Evolutionary conservation across 257 asterid species (phyloP).

Genomic region (Salvia splendens): DNA sequence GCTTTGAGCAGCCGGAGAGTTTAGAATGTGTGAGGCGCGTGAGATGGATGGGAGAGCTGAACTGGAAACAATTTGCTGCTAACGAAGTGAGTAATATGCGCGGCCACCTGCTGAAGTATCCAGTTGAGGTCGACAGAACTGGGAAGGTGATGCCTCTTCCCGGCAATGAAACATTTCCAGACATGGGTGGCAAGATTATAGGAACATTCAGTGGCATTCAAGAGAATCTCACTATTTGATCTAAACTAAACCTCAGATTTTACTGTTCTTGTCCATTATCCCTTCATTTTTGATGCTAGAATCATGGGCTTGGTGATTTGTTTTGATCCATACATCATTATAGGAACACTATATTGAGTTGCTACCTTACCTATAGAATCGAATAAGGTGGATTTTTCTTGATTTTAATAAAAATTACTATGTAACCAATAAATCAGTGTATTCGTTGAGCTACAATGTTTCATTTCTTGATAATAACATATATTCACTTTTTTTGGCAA

Average conservation of each 20-base stretch:
- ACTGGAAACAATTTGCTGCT: slow-evolving; percentile 78
- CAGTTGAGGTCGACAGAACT: slow-evolving; percentile 67
- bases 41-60: slow-evolving; percentile 62
- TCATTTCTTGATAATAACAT: too few species aligned
- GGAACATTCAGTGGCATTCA: slow-evolving; percentile 81
- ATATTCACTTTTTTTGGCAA: too few species aligned
- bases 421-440: too few species aligned
- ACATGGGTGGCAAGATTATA: slow-evolving; percentile 78
- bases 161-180: slow-evolving; percentile 82
- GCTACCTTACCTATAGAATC: background rate
- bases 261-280: background rate
- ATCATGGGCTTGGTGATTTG: background rate
- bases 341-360: background rate
- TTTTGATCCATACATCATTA: background rate
- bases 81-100: slow-evolving; percentile 56
- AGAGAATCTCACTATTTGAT: slow-evolving; percentile 88
- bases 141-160: slow-evolving; percentile 78
- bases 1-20: slow-evolving; percentile 74
- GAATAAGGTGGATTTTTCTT: background rate
- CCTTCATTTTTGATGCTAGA: slow-evolving; percentile 9
- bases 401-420: background rate
- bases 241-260: background rate
- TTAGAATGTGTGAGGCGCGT: slow-evolving; percentile 68
- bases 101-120: slow-evolving; percentile 91
- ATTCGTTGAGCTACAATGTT: too few species aligned